Conservation (phyloP, 257 asterid genomes). For the Rubia yunnanensis region DNA sequence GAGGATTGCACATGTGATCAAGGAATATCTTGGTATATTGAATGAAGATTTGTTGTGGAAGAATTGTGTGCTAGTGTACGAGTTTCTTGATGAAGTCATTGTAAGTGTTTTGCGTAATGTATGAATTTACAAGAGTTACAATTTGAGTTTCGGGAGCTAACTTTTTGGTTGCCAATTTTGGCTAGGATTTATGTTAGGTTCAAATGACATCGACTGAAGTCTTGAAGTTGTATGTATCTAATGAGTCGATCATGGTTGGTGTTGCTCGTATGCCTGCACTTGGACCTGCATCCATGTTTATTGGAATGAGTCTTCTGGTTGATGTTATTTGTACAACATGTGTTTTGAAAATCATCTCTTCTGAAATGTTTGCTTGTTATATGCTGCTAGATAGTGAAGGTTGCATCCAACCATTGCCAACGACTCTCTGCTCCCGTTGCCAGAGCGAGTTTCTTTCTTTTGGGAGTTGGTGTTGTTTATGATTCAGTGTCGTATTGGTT, state of each 20-base stretch:
- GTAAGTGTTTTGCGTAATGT: constrained; percentile 42
- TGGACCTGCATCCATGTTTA: too few species aligned
- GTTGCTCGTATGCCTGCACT: too few species aligned
- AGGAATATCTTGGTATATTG: constrained; percentile 94
- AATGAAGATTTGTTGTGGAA: constrained; percentile 87
- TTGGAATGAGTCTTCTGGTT: too few species aligned
- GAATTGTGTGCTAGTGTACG: constrained; percentile 92
- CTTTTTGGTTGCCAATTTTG: constrained; percentile 8
- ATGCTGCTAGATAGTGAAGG: too few species aligned
- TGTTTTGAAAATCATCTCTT: too few species aligned
- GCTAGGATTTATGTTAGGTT: constrained; percentile 92
- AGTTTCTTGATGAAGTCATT: constrained; percentile 93
- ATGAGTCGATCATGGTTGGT: constrained; percentile 89
- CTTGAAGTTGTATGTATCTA: constrained; percentile 80
- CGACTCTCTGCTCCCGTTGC: too few species aligned
- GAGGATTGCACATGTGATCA: constrained; percentile 93
- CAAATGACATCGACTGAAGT: constrained; percentile 97
- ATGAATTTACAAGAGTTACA: background rate
- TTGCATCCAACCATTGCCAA: too few species aligned
- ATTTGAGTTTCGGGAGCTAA: constrained; percentile 5
- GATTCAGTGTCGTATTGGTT: too few species aligned
- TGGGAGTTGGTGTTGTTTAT: too few species aligned
- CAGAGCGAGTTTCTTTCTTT: too few species aligned
- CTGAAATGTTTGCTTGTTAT: too few species aligned
- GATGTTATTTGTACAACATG: too few species aligned